A percentile compares a stretch with the other conserved stretches of the same genome.
Evolutionary conservation across 805 yeast species (phyloP).

Genomic region (Tetrapisispora arboricola): DNA sequence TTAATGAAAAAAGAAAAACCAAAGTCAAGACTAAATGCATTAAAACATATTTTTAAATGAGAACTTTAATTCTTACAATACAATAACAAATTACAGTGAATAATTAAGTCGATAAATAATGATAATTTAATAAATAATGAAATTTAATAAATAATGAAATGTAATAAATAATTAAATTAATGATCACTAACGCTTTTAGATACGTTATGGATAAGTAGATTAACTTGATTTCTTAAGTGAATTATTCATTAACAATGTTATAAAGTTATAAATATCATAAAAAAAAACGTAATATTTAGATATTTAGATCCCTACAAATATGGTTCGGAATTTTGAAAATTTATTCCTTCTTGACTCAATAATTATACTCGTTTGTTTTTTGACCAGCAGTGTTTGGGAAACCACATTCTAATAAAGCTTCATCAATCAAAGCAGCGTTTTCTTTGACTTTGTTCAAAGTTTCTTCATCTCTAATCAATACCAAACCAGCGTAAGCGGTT

Average conservation of each 20-base stretch:
- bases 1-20: slow-evolving; percentile 10
- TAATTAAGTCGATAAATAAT: no score
- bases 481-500: slow-evolving; percentile 69
- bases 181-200: no score
- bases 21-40: slow-evolving; percentile 15
- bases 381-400: slow-evolving; percentile 51
- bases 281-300: neutral
- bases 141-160: neutral
- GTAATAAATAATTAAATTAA: no score
- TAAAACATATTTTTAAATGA: slow-evolving; percentile 4
- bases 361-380: slow-evolving; percentile 49
- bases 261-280: neutral
- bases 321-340: neutral
- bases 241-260: neutral
- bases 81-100: no score
- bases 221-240: neutral
- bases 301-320: neutral
- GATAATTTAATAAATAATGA: neutral
- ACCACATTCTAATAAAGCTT: slow-evolving; percentile 50
- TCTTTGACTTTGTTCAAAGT: slow-evolving; percentile 38
- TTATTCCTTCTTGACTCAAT: slow-evolving; percentile 24
- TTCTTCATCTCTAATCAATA: slow-evolving; percentile 63
- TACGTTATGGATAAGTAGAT: no score
- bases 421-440: slow-evolving; percentile 35
- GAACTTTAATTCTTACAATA: no score